Conservation (phyloP, 176 grass and related monocot species). For the Zizania latifolia region DNA sequence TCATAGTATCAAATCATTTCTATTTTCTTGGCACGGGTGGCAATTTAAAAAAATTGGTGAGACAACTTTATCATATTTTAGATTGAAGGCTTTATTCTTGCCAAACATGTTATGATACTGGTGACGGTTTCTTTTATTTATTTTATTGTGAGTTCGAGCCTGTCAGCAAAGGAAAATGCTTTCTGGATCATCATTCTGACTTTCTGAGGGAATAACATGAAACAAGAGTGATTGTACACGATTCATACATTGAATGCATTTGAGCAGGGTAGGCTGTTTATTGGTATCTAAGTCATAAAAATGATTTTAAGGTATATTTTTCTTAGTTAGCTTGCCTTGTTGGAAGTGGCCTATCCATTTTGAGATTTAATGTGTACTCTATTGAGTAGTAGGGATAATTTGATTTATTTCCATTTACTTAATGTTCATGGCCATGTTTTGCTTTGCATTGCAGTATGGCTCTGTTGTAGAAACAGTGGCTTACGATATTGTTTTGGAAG, state of each 20-base stretch:
- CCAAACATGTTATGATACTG: not conserved
- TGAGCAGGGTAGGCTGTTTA: not conserved
- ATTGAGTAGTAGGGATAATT: not conserved
- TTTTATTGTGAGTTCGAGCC: not conserved
- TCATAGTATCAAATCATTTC: not conserved
- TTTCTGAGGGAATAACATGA: conserved; percentile 6
- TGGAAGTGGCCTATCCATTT: not conserved
- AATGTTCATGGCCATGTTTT: conserved; percentile 34
- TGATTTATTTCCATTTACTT: not conserved
- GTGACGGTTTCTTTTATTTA: not conserved
- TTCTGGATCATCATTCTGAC: not conserved
- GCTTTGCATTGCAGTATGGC: conserved; percentile 68
- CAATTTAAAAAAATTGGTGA: not conserved
- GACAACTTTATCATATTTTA: conserved; percentile 8
- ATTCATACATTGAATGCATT: not conserved
- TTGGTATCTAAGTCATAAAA: not conserved
- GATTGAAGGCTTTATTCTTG: not conserved
- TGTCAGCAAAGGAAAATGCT: conserved; percentile 8
- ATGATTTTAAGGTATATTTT: not conserved
- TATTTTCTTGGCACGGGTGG: not conserved
- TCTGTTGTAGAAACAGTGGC: conserved; percentile 97
- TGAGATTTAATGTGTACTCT: not conserved
- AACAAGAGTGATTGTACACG: not conserved
- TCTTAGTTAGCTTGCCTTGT: not conserved
- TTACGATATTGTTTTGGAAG: conserved; percentile 93